Conservation (phyloP, 768 basidiomycete genomes). For the Boletus reticulatus region DNA sequence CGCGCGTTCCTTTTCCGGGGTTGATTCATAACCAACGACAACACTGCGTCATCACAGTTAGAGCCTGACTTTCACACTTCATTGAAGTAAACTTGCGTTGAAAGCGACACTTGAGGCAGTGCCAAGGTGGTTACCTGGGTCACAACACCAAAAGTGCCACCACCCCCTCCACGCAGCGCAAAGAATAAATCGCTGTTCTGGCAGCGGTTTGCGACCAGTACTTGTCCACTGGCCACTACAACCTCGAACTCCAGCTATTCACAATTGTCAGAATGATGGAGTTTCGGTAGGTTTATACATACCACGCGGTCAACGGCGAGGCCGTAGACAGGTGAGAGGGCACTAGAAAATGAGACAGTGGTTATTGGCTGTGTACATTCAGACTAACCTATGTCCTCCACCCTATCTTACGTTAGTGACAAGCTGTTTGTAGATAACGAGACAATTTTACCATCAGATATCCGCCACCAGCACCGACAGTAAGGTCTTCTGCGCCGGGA, state of each 20-base stretch:
- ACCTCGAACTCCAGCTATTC: background rate
- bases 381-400: background rate
- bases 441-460: background rate
- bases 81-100: background rate
- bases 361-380: background rate
- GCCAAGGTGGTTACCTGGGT: background rate
- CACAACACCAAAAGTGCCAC: background rate
- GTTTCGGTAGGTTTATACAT: background rate
- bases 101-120: background rate
- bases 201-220: background rate
- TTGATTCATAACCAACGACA: background rate
- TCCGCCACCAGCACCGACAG: background rate
- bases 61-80: background rate
- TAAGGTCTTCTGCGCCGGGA: background rate
- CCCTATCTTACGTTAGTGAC: background rate
- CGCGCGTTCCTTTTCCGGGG: background rate
- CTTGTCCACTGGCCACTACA: background rate
- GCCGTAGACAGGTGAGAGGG: background rate
- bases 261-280: background rate
- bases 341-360: background rate
- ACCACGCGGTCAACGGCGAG: background rate
- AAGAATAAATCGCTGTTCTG: background rate
- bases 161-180: background rate
- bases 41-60: background rate
- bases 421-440: background rate